phyloP scores from a whole-genome alignment of 176 grass and related monocot genomes.

The Phyllostachys edulis region DNA sequence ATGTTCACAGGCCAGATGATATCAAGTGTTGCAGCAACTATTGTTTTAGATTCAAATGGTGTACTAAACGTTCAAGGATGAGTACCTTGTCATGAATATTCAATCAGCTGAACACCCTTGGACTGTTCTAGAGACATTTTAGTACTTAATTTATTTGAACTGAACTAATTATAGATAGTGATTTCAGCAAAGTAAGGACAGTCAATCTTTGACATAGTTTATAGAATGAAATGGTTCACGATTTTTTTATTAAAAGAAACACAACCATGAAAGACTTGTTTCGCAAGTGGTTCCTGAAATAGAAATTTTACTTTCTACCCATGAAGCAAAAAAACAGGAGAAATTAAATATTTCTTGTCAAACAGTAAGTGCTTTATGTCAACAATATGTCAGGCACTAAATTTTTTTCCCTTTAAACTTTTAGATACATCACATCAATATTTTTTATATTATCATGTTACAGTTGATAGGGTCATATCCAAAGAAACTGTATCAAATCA shows the following conservation, averaged over 20 bases:
- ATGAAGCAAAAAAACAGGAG: slow-evolving; percentile 1
- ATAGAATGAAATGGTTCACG: not conserved
- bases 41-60: not conserved
- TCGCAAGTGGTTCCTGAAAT: not conserved
- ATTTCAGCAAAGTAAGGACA: not conserved
- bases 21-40: slow-evolving; percentile 1
- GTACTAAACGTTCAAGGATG: not conserved
- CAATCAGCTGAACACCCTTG: not conserved
- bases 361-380: not conserved
- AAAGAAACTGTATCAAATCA: slow-evolving; percentile 27
- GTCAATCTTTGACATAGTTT: not conserved
- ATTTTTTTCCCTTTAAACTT: not conserved
- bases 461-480: slow-evolving; percentile 25
- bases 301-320: not conserved
- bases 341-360: not conserved
- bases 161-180: not conserved
- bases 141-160: not conserved
- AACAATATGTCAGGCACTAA: not conserved
- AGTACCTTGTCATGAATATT: not conserved
- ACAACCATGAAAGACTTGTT: not conserved
- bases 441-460: slow-evolving; percentile 30
- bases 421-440: not conserved
- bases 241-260: not conserved
- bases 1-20: not conserved
- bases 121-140: not conserved